A percentile compares a stretch with the other conserved stretches of the same genome.
Evolutionary conservation across 2,329 filamentous ascomycete genomes (phyloP).

Genomic region (Monilinia laxa): DNA sequence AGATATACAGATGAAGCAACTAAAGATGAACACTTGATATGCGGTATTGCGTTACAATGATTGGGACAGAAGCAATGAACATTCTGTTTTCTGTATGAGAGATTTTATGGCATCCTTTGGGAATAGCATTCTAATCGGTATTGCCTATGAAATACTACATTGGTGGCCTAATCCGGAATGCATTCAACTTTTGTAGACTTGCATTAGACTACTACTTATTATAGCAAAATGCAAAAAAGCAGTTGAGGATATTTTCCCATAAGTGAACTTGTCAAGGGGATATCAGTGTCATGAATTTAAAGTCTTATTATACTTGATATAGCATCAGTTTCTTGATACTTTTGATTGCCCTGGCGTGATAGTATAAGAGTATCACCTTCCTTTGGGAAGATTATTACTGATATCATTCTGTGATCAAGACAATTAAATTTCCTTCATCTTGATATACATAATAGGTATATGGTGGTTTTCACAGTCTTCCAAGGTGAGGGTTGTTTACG

Average conservation of each 20-base stretch:
- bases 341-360: too few species aligned
- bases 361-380: too few species aligned
- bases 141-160: constrained; percentile 21
- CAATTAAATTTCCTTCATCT: too few species aligned
- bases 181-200: constrained; percentile 36
- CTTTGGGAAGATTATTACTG: too few species aligned
- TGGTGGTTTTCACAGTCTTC: too few species aligned
- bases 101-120: constrained; percentile 26
- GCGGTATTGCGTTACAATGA: constrained; percentile 21
- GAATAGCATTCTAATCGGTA: constrained; percentile 23
- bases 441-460: too few species aligned
- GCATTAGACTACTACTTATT: constrained; percentile 37
- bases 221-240: constrained; percentile 36
- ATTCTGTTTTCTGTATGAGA: constrained; percentile 34
- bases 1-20: constrained; percentile 41
- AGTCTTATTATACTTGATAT: constrained; percentile 9
- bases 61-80: constrained; percentile 31
- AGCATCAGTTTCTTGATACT: background rate
- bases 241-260: constrained; percentile 13
- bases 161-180: constrained; percentile 24
- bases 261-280: background rate
- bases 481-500: too few species aligned
- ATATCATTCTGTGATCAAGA: too few species aligned
- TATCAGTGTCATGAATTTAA: constrained; percentile 5
- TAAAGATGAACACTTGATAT: constrained; percentile 23